A percentile compares a stretch with the other conserved stretches of the same genome.
Evolutionary conservation across 495 filamentous ascomycete genomes (phyloP).

Genomic region (Platismatia glauca): DNA sequence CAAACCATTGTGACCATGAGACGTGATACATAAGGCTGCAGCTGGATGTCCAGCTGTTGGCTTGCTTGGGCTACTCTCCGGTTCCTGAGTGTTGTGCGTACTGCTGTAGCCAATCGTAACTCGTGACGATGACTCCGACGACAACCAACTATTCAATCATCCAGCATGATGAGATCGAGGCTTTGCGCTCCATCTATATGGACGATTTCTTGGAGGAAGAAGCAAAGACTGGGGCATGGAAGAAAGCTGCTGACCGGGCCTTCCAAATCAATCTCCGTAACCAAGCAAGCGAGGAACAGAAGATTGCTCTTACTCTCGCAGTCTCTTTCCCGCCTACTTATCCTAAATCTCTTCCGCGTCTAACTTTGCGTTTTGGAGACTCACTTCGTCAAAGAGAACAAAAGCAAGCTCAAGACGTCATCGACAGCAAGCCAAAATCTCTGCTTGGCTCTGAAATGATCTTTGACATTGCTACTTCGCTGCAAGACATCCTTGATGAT

Average conservation of each 20-base stretch:
- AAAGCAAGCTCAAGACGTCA: slow-evolving; percentile 58
- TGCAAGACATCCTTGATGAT: slow-evolving; percentile 84
- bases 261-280: slow-evolving; percentile 74
- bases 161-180: slow-evolving; percentile 82
- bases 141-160: slow-evolving; percentile 69
- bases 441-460: slow-evolving; percentile 83
- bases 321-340: slow-evolving; percentile 85
- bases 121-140: slow-evolving; percentile 12
- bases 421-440: slow-evolving; percentile 60
- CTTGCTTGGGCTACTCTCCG: neutral
- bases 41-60: slow-evolving; percentile 3
- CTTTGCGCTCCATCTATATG: slow-evolving; percentile 79
- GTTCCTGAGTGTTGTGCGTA: neutral
- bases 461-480: slow-evolving; percentile 68
- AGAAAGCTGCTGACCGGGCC: slow-evolving; percentile 70
- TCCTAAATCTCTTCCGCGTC: slow-evolving; percentile 71
- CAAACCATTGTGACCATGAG: neutral
- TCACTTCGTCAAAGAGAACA: slow-evolving; percentile 54
- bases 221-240: slow-evolving; percentile 71
- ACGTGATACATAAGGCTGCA: slow-evolving; percentile 1
- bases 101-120: neutral
- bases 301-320: slow-evolving; percentile 51
- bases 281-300: slow-evolving; percentile 48
- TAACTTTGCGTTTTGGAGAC: slow-evolving; percentile 57
- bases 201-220: slow-evolving; percentile 78